Percentiles rank a stretch among this genome's conserved stretches.
These are phyloP conservation scores for Quercus variabilis DNA, from an alignment of 306 rosid species.

Conservation along the genomic window DNA sequence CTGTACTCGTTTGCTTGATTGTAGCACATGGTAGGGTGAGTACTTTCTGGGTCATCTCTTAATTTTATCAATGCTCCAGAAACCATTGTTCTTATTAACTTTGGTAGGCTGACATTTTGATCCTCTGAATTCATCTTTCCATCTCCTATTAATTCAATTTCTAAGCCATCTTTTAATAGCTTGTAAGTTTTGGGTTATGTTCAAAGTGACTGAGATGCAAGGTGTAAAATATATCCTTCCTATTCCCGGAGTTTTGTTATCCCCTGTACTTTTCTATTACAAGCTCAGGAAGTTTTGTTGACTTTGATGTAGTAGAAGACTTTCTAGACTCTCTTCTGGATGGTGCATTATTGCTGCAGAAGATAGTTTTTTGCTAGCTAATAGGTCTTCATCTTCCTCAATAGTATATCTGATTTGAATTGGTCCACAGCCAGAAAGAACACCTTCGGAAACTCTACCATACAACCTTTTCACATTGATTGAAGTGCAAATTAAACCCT, in stretches of 20 bases:
- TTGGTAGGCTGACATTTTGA: slow-evolving; percentile 23
- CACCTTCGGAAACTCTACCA: slow-evolving; percentile 12
- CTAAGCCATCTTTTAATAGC: slow-evolving; percentile 7
- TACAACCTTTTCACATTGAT: slow-evolving; percentile 38
- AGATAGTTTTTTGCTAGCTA: slow-evolving; percentile 8
- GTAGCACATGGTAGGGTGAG: slow-evolving; percentile 25
- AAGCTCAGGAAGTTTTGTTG: neutral
- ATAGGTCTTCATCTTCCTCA: slow-evolving; percentile 27
- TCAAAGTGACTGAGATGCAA: slow-evolving; percentile 34
- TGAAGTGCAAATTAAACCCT: slow-evolving; percentile 19
- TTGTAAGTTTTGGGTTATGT: slow-evolving; percentile 24
- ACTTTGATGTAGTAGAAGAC: neutral
- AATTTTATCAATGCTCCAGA: slow-evolving; percentile 9
- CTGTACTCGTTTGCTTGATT: slow-evolving; percentile 58
- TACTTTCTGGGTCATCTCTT: slow-evolving; percentile 7
- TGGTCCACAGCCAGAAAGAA: slow-evolving; percentile 15
- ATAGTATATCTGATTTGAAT: slow-evolving; percentile 13
- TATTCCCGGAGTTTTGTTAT: slow-evolving; percentile 8
- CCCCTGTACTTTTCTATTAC: slow-evolving; percentile 7
- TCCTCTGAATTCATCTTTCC: slow-evolving; percentile 24
- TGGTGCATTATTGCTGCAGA: neutral
- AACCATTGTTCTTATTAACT: slow-evolving; percentile 17
- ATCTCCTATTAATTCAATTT: slow-evolving; percentile 21
- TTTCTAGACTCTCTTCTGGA: slow-evolving; percentile 7
- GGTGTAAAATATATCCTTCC: neutral